Percentiles rank a stretch among this genome's conserved stretches.
Evolutionary conservation across 2,329 filamentous ascomycete species (phyloP).

Genomic region (Karstenula rhodostoma): DNA sequence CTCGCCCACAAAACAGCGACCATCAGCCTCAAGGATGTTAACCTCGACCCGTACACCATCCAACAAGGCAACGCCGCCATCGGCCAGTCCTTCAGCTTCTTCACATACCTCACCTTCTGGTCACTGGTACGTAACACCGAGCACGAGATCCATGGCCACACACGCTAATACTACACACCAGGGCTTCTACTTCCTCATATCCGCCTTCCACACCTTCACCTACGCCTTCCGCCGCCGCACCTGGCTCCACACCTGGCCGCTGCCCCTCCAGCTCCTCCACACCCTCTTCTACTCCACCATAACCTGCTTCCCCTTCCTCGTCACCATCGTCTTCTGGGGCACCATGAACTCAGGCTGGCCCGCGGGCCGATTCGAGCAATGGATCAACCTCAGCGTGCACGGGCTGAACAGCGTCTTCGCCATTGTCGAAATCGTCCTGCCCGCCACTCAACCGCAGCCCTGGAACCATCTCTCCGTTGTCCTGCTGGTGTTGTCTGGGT

Average conservation of each 20-base stretch:
- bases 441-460: background rate
- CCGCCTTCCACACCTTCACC: background rate
- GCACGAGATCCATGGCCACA: background rate
- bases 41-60: background rate
- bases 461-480: background rate
- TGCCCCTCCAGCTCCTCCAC: background rate
- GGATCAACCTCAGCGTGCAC: background rate
- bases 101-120: conserved; percentile 4
- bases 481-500: background rate
- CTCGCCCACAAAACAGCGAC: background rate
- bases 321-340: conserved; percentile 1
- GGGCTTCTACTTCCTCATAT: conserved; percentile 5
- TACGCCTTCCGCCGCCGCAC: background rate
- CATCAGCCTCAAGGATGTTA: background rate
- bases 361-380: conserved; percentile 1
- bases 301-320: background rate
- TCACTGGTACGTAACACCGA: background rate
- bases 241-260: background rate
- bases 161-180: background rate
- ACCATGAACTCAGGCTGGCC: conserved; percentile 5
- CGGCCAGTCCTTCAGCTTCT: conserved; percentile 6
- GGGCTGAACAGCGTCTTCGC: conserved; percentile 1
- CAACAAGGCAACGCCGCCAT: background rate
- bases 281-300: background rate
- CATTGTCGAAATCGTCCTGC: background rate